phyloP scores from a whole-genome alignment of 2,329 filamentous ascomycete species.

The Triangularia verruculosa region DNA sequence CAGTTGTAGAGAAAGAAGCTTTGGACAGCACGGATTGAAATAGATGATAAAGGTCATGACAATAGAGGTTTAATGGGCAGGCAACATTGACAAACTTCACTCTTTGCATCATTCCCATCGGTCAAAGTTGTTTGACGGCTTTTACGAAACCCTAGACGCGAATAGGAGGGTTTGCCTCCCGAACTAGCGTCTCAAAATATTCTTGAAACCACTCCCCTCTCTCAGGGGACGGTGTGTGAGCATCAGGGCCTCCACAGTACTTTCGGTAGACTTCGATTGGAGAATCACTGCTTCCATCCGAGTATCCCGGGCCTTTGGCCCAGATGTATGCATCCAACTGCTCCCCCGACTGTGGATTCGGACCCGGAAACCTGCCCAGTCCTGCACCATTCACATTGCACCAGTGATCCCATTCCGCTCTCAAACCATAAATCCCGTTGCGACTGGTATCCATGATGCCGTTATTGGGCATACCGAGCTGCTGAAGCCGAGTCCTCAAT shows the following conservation, averaged over 20 bases:
- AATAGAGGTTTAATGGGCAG: no score
- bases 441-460: slow-evolving; percentile 43
- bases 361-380: slow-evolving; percentile 56
- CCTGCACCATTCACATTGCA: slow-evolving; percentile 57
- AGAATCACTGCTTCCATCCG: slow-evolving; percentile 38
- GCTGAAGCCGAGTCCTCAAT: slow-evolving; percentile 37
- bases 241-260: slow-evolving; percentile 38
- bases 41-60: not conserved
- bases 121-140: no score
- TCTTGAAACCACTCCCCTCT: slow-evolving; percentile 44
- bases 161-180: slow-evolving; percentile 39
- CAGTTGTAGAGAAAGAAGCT: not conserved
- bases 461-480: slow-evolving; percentile 40
- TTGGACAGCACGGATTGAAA: not conserved
- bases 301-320: slow-evolving; percentile 63
- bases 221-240: slow-evolving; percentile 41
- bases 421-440: slow-evolving; percentile 41
- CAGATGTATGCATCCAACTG: slow-evolving; percentile 63
- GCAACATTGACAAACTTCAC: no score
- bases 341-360: slow-evolving; percentile 43
- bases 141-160: slow-evolving; percentile 11
- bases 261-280: slow-evolving; percentile 35
- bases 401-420: slow-evolving; percentile 45
- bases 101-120: no score
- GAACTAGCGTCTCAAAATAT: slow-evolving; percentile 44